Conservation (phyloP, 768 basidiomycete species). For the Leccinum barrowsii region DNA sequence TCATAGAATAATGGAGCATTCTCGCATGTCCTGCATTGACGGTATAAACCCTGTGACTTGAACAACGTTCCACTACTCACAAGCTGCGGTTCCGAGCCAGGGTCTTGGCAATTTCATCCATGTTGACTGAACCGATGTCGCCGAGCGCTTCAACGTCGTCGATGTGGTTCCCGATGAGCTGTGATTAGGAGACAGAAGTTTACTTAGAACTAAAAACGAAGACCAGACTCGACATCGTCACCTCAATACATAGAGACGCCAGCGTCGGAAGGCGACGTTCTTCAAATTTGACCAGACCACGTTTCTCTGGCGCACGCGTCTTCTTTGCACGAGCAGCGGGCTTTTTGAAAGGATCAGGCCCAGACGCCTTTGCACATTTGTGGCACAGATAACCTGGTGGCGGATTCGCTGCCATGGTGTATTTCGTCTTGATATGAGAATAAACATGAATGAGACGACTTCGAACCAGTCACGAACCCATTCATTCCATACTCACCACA, state of each 20-base stretch:
- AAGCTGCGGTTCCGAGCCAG: constrained; percentile 77
- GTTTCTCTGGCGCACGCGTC: constrained; percentile 60
- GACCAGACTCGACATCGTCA: constrained; percentile 21
- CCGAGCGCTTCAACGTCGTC: constrained; percentile 87
- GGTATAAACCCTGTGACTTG: neutral
- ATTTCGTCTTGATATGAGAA: constrained; percentile 60
- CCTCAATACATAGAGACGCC: constrained; percentile 78
- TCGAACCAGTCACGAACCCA: neutral
- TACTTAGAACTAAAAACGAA: neutral
- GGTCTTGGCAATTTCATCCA: constrained; percentile 80
- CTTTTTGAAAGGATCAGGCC: constrained; percentile 85
- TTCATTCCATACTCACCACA: constrained; percentile 57
- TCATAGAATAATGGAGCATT: constrained; percentile 87
- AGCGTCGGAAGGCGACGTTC: constrained; percentile 67
- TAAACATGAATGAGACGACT: neutral
- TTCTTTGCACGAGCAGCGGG: constrained; percentile 57
- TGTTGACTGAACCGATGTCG: constrained; percentile 80
- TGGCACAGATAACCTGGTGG: constrained; percentile 83
- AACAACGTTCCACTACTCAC: constrained; percentile 43
- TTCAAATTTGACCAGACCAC: constrained; percentile 66
- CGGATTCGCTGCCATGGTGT: constrained; percentile 71
- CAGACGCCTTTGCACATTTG: constrained; percentile 73
- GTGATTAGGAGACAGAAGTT: neutral
- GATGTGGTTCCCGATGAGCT: constrained; percentile 85
- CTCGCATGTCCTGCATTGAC: constrained; percentile 55